Conservation (phyloP, 768 basidiomycete genomes). For the Hirschioporus abietinus region DNA sequence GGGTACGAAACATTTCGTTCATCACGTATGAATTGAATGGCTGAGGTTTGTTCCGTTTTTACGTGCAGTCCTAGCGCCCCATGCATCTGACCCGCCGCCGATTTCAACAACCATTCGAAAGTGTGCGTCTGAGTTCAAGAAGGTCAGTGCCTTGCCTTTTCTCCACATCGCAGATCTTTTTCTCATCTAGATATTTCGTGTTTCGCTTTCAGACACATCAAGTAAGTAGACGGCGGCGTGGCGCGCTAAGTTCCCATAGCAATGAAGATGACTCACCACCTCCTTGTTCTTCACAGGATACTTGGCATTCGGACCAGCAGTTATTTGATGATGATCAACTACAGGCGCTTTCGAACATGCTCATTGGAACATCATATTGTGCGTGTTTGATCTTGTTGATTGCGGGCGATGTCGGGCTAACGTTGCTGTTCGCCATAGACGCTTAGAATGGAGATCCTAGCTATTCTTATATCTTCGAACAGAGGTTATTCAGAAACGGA, state of each 20-base stretch:
- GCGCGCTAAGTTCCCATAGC: neutral
- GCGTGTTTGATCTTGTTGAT: slow-evolving; percentile 25
- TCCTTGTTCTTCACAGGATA: slow-evolving; percentile 50
- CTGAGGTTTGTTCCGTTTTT: slow-evolving; percentile 9
- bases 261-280: slow-evolving; percentile 10
- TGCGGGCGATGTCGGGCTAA: slow-evolving; percentile 15
- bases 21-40: neutral
- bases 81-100: slow-evolving; percentile 82
- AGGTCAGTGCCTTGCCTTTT: slow-evolving; percentile 39
- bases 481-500: neutral
- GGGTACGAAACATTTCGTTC: slow-evolving; percentile 32
- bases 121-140: slow-evolving; percentile 81
- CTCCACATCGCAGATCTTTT: neutral
- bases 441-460: slow-evolving; percentile 10
- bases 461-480: neutral
- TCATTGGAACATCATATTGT: slow-evolving; percentile 90
- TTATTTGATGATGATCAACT: slow-evolving; percentile 87
- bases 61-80: slow-evolving; percentile 58
- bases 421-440: slow-evolving; percentile 23
- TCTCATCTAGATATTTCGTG: slow-evolving; percentile 2
- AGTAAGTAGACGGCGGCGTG: slow-evolving; percentile 15
- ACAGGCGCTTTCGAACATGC: slow-evolving; percentile 80
- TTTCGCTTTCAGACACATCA: slow-evolving; percentile 28
- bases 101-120: slow-evolving; percentile 87
- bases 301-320: slow-evolving; percentile 86